Evolutionary conservation across 2,329 filamentous ascomycete species (phyloP).

Genomic region (Fusarium abutilonis): DNA sequence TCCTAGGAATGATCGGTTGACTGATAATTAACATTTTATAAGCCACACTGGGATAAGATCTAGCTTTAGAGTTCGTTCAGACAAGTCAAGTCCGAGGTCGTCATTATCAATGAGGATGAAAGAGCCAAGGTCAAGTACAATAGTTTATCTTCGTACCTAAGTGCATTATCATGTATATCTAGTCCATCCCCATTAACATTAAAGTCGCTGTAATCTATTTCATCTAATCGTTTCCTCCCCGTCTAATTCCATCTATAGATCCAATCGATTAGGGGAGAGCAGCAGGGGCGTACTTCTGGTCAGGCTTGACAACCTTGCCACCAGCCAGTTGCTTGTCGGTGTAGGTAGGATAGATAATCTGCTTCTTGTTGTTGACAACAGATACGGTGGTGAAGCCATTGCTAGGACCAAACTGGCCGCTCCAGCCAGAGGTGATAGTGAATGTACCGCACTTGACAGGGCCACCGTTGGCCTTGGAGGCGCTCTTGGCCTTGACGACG

Average conservation of each 20-base stretch:
- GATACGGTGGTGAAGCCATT: conserved; percentile 64
- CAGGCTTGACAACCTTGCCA: conserved; percentile 58
- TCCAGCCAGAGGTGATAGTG: conserved; percentile 64
- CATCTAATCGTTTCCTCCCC: not conserved
- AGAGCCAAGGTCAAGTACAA: not conserved
- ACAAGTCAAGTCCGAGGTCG: no score
- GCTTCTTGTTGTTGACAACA: conserved; percentile 54
- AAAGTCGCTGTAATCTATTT: not conserved
- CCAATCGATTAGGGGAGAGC: conserved; percentile 23
- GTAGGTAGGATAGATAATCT: conserved; percentile 63
- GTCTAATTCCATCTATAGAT: not conserved
- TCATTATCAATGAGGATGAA: not conserved
- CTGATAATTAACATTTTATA: no score
- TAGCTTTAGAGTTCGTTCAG: no score
- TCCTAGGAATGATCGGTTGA: no score
- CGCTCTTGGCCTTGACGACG: conserved; percentile 47
- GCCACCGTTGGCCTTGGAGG: conserved; percentile 52
- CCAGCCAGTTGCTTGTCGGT: conserved; percentile 59
- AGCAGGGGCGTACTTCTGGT: conserved; percentile 57
- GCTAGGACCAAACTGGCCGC: conserved; percentile 61
- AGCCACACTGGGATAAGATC: no score
- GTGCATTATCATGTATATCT: not conserved
- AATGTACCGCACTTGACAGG: conserved; percentile 58
- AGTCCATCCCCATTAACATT: not conserved
- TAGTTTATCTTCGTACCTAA: not conserved